Evolutionary conservation across 306 rosid genomes (phyloP).

Genomic region (Abrus pulchellus): DNA sequence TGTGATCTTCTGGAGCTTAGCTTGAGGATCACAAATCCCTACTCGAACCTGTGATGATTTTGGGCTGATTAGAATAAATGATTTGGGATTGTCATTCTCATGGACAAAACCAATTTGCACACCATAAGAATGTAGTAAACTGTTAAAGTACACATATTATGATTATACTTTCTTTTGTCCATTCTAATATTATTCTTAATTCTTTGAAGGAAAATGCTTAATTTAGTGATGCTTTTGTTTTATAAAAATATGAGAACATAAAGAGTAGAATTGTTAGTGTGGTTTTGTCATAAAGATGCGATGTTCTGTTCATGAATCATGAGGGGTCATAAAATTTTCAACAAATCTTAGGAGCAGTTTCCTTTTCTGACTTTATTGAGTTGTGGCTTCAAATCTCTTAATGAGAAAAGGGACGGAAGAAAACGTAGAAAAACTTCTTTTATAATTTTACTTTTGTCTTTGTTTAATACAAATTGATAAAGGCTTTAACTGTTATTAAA

Average conservation of each 20-base stretch:
- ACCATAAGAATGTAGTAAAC: neutral
- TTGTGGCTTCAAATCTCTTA: constrained; percentile 41
- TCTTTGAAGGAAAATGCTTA: neutral
- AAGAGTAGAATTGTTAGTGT: neutral
- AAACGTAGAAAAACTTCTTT: neutral
- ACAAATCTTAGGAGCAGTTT: constrained; percentile 45
- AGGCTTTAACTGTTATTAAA: neutral
- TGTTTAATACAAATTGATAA: neutral
- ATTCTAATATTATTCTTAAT: neutral
- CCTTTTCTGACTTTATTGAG: constrained; percentile 50
- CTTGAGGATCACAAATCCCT: constrained; percentile 42
- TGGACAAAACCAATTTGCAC: neutral
- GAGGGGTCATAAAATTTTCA: constrained; percentile 2
- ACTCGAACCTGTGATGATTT: constrained; percentile 43
- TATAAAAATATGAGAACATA: constrained; percentile 4
- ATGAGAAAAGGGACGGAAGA: neutral
- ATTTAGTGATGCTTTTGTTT: neutral
- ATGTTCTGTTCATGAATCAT: constrained; percentile 37
- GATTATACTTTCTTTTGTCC: neutral
- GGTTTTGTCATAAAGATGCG: constrained; percentile 42
- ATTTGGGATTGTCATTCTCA: constrained; percentile 36
- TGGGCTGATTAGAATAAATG: constrained; percentile 35
- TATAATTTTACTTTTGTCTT: neutral
- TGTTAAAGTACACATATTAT: constrained; percentile 1
- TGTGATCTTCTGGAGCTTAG: constrained; percentile 50